These are phyloP conservation scores for Grosmannia clavigera DNA, from an alignment of 2,329 filamentous ascomycete species.

Conservation along the genomic window DNA sequence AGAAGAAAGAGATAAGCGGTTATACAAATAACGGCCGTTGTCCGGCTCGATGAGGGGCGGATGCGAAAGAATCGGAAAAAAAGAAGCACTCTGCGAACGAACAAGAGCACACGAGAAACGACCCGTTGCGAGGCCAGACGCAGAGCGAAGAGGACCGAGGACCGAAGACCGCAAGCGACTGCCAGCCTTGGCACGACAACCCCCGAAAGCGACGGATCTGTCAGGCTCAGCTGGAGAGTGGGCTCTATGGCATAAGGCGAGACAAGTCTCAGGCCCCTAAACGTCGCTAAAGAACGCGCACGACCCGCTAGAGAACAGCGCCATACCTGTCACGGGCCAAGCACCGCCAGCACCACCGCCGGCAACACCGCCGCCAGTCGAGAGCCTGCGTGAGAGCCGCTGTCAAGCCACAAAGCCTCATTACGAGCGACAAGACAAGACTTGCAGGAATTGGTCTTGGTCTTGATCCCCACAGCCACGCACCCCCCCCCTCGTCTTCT, in stretches of 20 bases:
- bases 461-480: background rate
- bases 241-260: background rate
- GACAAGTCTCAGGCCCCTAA: background rate
- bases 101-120: background rate
- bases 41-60: background rate
- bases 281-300: background rate
- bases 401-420: background rate
- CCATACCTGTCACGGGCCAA: background rate
- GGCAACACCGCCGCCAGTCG: background rate
- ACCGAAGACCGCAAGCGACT: background rate
- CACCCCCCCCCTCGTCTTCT: background rate
- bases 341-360: background rate
- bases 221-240: background rate
- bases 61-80: background rate
- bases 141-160: background rate
- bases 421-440: background rate
- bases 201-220: background rate
- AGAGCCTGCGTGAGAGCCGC: background rate
- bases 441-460: background rate
- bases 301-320: background rate
- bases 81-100: background rate
- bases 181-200: background rate
- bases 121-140: no score
- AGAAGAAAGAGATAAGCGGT: background rate
- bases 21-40: constrained; percentile 1